phyloP scores from a whole-genome alignment of 805 yeast species.

The Ogataea saltuana region DNA sequence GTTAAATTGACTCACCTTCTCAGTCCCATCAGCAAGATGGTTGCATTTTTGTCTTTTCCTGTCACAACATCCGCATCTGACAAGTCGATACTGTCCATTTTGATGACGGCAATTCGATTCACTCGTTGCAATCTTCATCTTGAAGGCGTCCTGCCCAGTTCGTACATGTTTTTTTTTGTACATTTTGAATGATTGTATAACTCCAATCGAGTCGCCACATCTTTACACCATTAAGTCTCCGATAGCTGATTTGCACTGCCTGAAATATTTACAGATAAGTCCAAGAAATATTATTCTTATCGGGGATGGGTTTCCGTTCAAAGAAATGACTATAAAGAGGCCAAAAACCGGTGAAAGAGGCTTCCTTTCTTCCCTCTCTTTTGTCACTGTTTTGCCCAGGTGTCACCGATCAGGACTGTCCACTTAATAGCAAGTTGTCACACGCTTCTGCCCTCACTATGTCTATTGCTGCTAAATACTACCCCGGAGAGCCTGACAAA shows the following conservation, averaged over 20 bases:
- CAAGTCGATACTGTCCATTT: constrained; percentile 17
- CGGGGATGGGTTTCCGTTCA: constrained; percentile 11
- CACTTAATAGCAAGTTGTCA: too few relatives aligned
- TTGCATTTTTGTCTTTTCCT: constrained; percentile 67
- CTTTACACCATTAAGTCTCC: not conserved
- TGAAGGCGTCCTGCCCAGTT: not conserved
- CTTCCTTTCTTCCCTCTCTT: not conserved
- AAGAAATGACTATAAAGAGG: too few relatives aligned
- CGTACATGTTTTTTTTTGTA: not conserved
- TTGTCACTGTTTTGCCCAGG: too few relatives aligned
- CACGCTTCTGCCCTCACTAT: constrained; percentile 12
- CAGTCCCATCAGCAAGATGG: constrained; percentile 83
- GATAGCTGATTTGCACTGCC: constrained; percentile 3
- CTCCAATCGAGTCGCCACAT: not conserved
- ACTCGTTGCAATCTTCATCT: not conserved
- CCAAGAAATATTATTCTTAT: not conserved
- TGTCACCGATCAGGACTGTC: too few relatives aligned
- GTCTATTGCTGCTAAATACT: constrained; percentile 33
- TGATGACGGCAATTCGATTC: not conserved
- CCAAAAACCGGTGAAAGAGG: not conserved
- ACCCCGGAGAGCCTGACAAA: constrained; percentile 50
- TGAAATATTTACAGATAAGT: not conserved
- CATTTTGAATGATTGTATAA: not conserved
- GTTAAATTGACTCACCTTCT: constrained; percentile 47
- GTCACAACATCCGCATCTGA: constrained; percentile 26